Percentiles rank a stretch among this genome's conserved stretches.
Conservation (phyloP, 2,329 filamentous ascomycete genomes). For the Taxawa tesnikishii region DNA sequence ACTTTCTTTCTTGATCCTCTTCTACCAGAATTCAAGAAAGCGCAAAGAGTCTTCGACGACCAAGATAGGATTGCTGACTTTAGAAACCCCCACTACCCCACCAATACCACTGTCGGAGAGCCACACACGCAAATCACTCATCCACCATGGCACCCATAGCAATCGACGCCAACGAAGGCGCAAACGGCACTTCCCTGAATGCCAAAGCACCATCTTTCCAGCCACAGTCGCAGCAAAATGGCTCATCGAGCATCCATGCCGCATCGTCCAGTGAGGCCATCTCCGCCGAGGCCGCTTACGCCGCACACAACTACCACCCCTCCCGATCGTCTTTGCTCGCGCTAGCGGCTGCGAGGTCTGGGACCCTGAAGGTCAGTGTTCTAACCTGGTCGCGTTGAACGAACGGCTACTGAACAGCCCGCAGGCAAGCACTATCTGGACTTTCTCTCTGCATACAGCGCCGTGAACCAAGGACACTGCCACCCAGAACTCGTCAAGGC, state of each 20-base stretch:
- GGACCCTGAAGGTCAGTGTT: slow-evolving; percentile 70
- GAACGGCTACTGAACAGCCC: not conserved
- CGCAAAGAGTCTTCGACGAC: no score
- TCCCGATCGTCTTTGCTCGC: slow-evolving; percentile 83
- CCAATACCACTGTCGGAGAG: not conserved
- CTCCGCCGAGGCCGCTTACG: slow-evolving; percentile 65
- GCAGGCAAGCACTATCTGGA: slow-evolving; percentile 72
- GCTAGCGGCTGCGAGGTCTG: slow-evolving; percentile 82
- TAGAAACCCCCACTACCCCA: slow-evolving; percentile 2
- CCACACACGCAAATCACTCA: not conserved
- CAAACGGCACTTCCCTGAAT: slow-evolving; percentile 19
- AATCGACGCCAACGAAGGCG: slow-evolving; percentile 15
- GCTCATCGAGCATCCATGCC: slow-evolving; percentile 58
- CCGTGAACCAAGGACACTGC: slow-evolving; percentile 96
- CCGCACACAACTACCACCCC: slow-evolving; percentile 98
- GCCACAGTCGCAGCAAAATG: slow-evolving; percentile 22
- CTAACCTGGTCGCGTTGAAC: not conserved
- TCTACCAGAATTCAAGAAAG: no score
- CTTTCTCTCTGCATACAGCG: slow-evolving; percentile 95
- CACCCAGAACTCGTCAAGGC: slow-evolving; percentile 92
- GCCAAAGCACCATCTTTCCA: slow-evolving; percentile 29
- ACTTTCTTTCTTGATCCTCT: no score
- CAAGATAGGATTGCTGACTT: no score
- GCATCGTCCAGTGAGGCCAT: slow-evolving; percentile 71
- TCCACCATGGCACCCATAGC: slow-evolving; percentile 22